Percentiles rank a stretch among this genome's conserved stretches.
Conservation (phyloP, 2,329 filamentous ascomycete species). For the Aspergillus sp. region DNA sequence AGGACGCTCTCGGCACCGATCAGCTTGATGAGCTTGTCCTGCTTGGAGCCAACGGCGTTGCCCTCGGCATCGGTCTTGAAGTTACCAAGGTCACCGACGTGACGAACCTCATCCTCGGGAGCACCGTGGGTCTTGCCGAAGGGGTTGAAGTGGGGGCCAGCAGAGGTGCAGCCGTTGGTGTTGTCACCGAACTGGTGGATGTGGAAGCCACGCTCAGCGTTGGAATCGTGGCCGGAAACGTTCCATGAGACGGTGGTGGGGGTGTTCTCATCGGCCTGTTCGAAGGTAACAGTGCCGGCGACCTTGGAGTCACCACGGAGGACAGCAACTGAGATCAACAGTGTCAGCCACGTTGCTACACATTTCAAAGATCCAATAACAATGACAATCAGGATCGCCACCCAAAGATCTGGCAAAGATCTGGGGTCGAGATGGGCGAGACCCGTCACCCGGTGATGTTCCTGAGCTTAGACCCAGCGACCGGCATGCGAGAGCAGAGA, state of each 20-base stretch:
- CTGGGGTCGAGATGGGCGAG: neutral
- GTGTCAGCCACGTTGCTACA: slow-evolving; percentile 8
- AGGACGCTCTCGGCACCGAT: slow-evolving; percentile 94
- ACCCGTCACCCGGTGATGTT: slow-evolving; percentile 2
- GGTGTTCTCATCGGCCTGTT: slow-evolving; percentile 79
- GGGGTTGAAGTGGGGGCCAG: slow-evolving; percentile 99
- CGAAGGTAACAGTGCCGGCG: slow-evolving; percentile 89
- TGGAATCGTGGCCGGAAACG: slow-evolving; percentile 88
- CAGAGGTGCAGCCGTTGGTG: slow-evolving; percentile 99
- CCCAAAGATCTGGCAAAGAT: neutral
- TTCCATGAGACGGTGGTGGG: slow-evolving; percentile 89
- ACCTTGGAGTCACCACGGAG: slow-evolving; percentile 97
- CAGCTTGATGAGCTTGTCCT: slow-evolving; percentile 86
- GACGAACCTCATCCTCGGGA: slow-evolving; percentile 77
- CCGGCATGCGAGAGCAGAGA: neutral
- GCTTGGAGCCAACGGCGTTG: slow-evolving; percentile 76
- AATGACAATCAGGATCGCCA: neutral
- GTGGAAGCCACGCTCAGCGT: slow-evolving; percentile 97
- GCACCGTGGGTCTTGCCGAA: slow-evolving; percentile 88
- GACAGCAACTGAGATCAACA: slow-evolving; percentile 70
- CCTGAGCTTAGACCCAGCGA: slow-evolving; percentile 9
- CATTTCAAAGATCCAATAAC: neutral
- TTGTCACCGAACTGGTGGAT: slow-evolving; percentile 99
- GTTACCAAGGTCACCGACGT: slow-evolving; percentile 98
- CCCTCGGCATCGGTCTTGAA: slow-evolving; percentile 92